These are phyloP conservation scores for Pyrrhoderma noxium DNA, from an alignment of 1,284 basidiomycete genomes.

Conservation along the genomic window DNA sequence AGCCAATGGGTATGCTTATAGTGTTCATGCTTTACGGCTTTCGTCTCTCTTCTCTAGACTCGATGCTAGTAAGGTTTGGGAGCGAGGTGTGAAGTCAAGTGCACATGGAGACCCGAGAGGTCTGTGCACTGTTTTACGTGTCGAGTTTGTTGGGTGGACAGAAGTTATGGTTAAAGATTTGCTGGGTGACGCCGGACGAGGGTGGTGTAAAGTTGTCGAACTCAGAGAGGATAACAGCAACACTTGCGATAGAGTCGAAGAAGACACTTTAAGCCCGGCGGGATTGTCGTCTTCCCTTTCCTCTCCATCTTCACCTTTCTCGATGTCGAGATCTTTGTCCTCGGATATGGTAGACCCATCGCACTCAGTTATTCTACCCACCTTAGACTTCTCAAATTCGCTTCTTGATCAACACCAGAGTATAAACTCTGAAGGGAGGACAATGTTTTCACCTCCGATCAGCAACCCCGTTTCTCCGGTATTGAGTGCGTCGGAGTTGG, in stretches of 20 bases:
- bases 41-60: constrained; percentile 59
- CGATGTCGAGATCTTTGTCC: constrained; percentile 19
- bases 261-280: constrained; percentile 25
- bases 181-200: constrained; percentile 58
- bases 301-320: not conserved
- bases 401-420: constrained; percentile 18
- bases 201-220: constrained; percentile 69
- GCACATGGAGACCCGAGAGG: constrained; percentile 43
- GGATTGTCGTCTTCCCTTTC: constrained; percentile 24
- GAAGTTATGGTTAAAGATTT: constrained; percentile 50
- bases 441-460: not conserved
- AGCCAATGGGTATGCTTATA: constrained; percentile 43
- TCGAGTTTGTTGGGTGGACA: constrained; percentile 66
- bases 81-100: constrained; percentile 47
- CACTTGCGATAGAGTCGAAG: constrained; percentile 6
- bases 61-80: constrained; percentile 60
- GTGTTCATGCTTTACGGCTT: constrained; percentile 54
- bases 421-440: not conserved
- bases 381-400: constrained; percentile 54
- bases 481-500: constrained; percentile 1
- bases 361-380: constrained; percentile 57
- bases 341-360: constrained; percentile 36
- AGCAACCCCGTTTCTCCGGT: not conserved
- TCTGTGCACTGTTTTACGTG: constrained; percentile 53
- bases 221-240: constrained; percentile 32